Conservation (phyloP, 179 eudicot genomes). For the Spergularia azorica region DNA sequence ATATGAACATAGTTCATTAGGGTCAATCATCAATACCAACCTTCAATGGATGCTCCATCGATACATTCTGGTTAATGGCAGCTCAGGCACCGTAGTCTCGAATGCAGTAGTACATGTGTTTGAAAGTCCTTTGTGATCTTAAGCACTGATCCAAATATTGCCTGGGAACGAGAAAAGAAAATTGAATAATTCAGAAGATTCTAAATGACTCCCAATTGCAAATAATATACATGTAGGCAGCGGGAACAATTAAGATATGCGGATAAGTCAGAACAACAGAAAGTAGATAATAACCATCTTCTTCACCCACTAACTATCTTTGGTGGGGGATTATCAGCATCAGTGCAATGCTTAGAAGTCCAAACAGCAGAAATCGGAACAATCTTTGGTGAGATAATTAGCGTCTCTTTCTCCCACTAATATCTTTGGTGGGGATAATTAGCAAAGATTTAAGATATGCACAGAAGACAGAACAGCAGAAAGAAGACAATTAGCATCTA, state of each 20-base stretch:
- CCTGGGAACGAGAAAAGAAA: background rate
- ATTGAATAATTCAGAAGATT: background rate
- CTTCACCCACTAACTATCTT: slow-evolving; percentile 8
- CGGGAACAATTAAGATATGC: background rate
- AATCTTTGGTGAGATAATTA: too few species aligned
- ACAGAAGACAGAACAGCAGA: too few species aligned
- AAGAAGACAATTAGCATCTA: too few species aligned
- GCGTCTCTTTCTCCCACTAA: too few species aligned
- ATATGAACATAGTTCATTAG: background rate
- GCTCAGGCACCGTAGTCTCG: slow-evolving; percentile 1
- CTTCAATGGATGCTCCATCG: background rate
- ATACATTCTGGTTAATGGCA: background rate
- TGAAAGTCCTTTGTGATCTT: slow-evolving; percentile 1
- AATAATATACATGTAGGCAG: background rate
- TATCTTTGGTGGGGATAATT: too few species aligned
- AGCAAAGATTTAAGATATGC: too few species aligned
- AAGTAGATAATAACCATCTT: slow-evolving; percentile 10
- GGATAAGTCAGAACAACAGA: background rate
- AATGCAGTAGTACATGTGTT: background rate
- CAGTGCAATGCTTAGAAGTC: too few species aligned
- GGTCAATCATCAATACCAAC: background rate
- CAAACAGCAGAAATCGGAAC: too few species aligned
- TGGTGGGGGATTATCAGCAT: too few species aligned
- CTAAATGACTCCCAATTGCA: background rate
- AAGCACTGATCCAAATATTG: background rate